These are phyloP conservation scores for Huntiella moniliformis DNA, from an alignment of 2,329 filamentous ascomycete species.

Conservation along the genomic window DNA sequence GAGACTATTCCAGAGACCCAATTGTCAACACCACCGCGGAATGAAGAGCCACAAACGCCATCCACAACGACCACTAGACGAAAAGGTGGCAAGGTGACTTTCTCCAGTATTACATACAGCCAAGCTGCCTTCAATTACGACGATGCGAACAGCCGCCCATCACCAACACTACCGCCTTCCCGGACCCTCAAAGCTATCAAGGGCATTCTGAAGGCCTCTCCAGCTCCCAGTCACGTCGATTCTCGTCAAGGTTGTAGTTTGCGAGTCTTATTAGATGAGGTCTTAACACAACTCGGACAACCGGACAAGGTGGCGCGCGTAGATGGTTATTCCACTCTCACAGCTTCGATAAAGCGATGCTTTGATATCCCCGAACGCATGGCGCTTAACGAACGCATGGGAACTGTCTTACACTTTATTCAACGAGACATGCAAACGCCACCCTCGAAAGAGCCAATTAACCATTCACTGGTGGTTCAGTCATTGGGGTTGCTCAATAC, in stretches of 20 bases:
- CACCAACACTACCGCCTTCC: slow-evolving; percentile 9
- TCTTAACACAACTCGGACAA: slow-evolving; percentile 62
- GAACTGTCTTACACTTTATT: slow-evolving; percentile 61
- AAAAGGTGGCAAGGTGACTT: slow-evolving; percentile 35
- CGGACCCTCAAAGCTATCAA: slow-evolving; percentile 21
- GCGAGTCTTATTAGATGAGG: slow-evolving; percentile 66
- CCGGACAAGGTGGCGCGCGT: slow-evolving; percentile 52
- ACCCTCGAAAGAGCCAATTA: slow-evolving; percentile 33
- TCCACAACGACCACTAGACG: slow-evolving; percentile 25
- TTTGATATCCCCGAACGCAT: slow-evolving; percentile 62
- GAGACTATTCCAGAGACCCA: neutral
- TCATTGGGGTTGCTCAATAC: slow-evolving; percentile 60
- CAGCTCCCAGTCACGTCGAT: slow-evolving; percentile 28
- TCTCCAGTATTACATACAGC: slow-evolving; percentile 37
- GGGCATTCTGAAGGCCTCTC: slow-evolving; percentile 60
- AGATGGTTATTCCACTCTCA: slow-evolving; percentile 73
- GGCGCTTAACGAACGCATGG: slow-evolving; percentile 57
- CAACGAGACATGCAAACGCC: slow-evolving; percentile 57
- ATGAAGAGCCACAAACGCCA: slow-evolving; percentile 25
- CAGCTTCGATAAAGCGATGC: slow-evolving; percentile 58
- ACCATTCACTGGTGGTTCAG: slow-evolving; percentile 56
- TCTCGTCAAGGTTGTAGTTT: slow-evolving; percentile 22
- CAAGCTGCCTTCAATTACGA: slow-evolving; percentile 32
- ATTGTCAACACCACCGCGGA: slow-evolving; percentile 34
- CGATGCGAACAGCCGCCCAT: slow-evolving; percentile 17